These are phyloP conservation scores for Nakazawaea populi DNA, from an alignment of 805 yeast species.

Conservation along the genomic window DNA sequence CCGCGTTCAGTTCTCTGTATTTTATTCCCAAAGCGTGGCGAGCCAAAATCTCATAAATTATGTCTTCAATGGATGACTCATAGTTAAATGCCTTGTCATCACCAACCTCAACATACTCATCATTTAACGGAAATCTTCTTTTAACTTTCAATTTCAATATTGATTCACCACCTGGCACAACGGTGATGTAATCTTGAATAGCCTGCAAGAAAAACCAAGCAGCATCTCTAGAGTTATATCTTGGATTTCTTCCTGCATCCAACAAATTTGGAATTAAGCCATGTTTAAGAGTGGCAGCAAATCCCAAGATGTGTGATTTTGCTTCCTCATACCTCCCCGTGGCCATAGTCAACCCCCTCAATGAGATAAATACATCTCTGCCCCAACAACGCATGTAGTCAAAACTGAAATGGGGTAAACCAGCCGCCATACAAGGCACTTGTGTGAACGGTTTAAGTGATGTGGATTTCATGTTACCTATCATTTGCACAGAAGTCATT, in stretches of 20 bases:
- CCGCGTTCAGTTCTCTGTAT: conserved; percentile 94
- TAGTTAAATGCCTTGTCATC: conserved; percentile 74
- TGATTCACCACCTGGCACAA: conserved; percentile 62
- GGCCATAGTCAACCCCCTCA: conserved; percentile 74
- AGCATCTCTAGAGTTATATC: conserved; percentile 95
- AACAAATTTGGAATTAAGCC: conserved; percentile 91
- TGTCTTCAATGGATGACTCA: conserved; percentile 64
- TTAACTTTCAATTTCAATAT: conserved; percentile 68
- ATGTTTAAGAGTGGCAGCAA: conserved; percentile 88
- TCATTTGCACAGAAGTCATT: conserved; percentile 81
- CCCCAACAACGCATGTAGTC: conserved; percentile 99
- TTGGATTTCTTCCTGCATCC: conserved; percentile 90
- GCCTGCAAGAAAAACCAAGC: conserved; percentile 91
- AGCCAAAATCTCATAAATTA: conserved; percentile 74
- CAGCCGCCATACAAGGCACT: conserved; percentile 87
- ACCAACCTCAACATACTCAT: conserved; percentile 61
- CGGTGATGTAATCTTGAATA: conserved; percentile 72
- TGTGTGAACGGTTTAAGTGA: conserved; percentile 61
- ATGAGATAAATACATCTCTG: conserved; percentile 85
- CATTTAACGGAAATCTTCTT: conserved; percentile 82
- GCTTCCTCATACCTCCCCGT: conserved; percentile 81
- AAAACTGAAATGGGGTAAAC: conserved; percentile 87
- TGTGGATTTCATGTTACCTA: conserved; percentile 65
- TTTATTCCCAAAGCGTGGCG: conserved; percentile 87
- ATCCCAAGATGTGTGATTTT: conserved; percentile 71